These are phyloP conservation scores for Xylaria sp. DNA, from an alignment of 2,329 filamentous ascomycete genomes.

Conservation along the genomic window DNA sequence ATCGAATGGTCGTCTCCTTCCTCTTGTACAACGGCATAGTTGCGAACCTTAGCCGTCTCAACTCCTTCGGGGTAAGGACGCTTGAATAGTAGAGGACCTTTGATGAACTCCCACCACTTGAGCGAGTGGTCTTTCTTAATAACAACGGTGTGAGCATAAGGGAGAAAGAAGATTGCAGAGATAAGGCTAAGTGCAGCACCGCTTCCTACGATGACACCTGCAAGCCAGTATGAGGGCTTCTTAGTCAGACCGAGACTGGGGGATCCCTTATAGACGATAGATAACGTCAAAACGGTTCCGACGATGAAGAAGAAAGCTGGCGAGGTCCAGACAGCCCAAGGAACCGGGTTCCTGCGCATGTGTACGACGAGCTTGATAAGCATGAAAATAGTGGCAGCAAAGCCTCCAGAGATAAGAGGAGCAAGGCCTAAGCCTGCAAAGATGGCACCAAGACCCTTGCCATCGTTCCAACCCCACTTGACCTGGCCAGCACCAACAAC, in stretches of 20 bases:
- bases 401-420: slow-evolving; percentile 71
- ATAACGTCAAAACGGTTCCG: slow-evolving; percentile 77
- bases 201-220: slow-evolving; percentile 71
- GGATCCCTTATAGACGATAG: slow-evolving; percentile 84
- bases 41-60: slow-evolving; percentile 69
- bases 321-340: slow-evolving; percentile 77
- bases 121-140: slow-evolving; percentile 74
- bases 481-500: slow-evolving; percentile 70
- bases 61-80: slow-evolving; percentile 65
- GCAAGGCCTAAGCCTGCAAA: slow-evolving; percentile 78
- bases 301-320: slow-evolving; percentile 83
- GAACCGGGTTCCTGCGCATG: slow-evolving; percentile 74
- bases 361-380: slow-evolving; percentile 78
- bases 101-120: slow-evolving; percentile 69
- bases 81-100: slow-evolving; percentile 71
- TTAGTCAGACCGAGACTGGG: slow-evolving; percentile 72
- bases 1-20: slow-evolving; percentile 55
- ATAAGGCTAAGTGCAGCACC: slow-evolving; percentile 69
- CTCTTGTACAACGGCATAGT: slow-evolving; percentile 82
- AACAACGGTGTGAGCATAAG: slow-evolving; percentile 72
- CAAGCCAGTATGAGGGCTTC: slow-evolving; percentile 75
- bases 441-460: slow-evolving; percentile 76
- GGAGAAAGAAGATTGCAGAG: slow-evolving; percentile 77
- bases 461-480: slow-evolving; percentile 75
- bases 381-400: slow-evolving; percentile 75